Base-by-base conservation (phyloP, 345 rosid genomes). In the Populus nigra region DNA sequence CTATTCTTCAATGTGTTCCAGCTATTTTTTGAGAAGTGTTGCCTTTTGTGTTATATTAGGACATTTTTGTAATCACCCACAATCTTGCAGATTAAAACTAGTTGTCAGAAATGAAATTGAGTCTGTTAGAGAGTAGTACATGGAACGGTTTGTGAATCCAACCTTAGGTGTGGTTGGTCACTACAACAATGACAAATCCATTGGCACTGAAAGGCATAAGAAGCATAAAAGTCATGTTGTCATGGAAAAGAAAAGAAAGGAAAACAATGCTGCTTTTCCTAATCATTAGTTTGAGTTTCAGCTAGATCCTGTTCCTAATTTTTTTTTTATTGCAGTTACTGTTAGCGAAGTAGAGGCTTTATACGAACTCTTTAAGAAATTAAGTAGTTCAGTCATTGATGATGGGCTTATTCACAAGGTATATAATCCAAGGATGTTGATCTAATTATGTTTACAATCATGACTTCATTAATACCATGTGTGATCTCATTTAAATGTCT, bases 341-440 rank as follows among this genome's bases (percentile, higher is more conserved):
- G 88, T 88, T 41, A 85, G 77, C 71, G 96, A 96, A 88, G 97
- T 96, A 38, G 92, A 90, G 86, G 90, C 98, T 39, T 84, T 96
- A 75, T 85, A 87, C 71, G 94, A 91, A 85, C 92, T 96, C 3
- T 93, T 76, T 79, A 91, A 88, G 89, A 96, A 92, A 84, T 78
- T 96, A 85, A 96, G 98, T 90, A 89, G 92, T 77, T 90, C 96
- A 39, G 91, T 96, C 59, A 72, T 89, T 45, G 88, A 90, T 17
- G 98, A 93, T 73, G 97, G 97, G 71, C 90, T 92, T 72, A 93
- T 92, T 85, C 98, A 93, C 86, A 93, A 92, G 96, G 99, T 93
- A 82, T 61, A 41, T 25, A 15, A 47, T 17, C 7, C n/a, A 55
- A 15, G 22, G 16, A 17, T 65, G 20, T 65, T 33, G 2, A 69